Conservation (phyloP, 345 rosid genomes). For the Murraya koenigii region DNA sequence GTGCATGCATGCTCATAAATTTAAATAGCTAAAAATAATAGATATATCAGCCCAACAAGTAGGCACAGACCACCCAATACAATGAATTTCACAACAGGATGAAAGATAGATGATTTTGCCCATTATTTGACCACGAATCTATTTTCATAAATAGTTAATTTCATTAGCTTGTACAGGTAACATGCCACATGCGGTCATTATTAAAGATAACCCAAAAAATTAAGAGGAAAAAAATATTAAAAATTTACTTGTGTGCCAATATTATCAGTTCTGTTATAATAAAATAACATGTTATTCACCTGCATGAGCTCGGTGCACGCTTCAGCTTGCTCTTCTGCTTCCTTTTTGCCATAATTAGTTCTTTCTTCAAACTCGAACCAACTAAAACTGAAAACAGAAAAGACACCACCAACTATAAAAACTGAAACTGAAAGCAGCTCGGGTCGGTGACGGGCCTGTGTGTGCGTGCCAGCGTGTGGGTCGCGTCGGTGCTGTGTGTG, state of each 20-base stretch:
- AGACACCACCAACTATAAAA: background rate
- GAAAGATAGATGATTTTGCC: background rate
- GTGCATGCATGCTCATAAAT: background rate
- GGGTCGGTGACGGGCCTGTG: too few relatives aligned
- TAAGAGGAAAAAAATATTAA: background rate
- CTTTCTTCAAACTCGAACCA: background rate
- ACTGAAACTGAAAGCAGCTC: too few relatives aligned
- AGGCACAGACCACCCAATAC: background rate
- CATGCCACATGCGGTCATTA: background rate
- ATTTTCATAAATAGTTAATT: background rate
- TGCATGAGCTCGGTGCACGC: background rate
- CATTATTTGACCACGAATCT: background rate
- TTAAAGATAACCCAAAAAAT: background rate
- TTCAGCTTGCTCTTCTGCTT: background rate
- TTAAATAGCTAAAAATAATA: background rate
- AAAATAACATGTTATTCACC: background rate
- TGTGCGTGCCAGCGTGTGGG: too few relatives aligned
- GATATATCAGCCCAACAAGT: background rate
- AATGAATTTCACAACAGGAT: background rate
- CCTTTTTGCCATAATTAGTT: conserved; percentile 4
- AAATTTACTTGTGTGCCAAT: too few relatives aligned
- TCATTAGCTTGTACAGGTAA: background rate
- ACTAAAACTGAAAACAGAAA: background rate
- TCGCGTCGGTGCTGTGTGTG: too few relatives aligned
- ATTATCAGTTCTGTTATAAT: too few relatives aligned